Evolutionary conservation across 2,329 filamentous ascomycete species (phyloP).

Genomic region (Botrytis deweyae): DNA sequence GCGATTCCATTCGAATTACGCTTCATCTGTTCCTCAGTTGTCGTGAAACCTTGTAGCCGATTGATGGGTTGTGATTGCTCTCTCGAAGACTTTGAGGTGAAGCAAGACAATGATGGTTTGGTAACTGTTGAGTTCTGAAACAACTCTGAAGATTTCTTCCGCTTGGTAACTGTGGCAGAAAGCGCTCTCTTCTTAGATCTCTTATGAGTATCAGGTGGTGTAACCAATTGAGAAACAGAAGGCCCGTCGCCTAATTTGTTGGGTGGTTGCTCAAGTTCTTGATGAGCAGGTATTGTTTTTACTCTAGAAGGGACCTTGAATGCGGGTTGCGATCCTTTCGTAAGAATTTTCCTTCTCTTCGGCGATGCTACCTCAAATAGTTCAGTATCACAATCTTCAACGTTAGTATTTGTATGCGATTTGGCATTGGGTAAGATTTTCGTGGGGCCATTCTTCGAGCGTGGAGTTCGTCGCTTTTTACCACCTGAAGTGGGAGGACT

Average conservation of each 20-base stretch:
- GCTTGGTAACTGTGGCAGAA: slow-evolving; percentile 19
- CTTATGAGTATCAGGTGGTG: slow-evolving; percentile 26
- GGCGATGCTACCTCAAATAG: background rate
- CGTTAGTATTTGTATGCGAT: slow-evolving; percentile 21
- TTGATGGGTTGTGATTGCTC: slow-evolving; percentile 20
- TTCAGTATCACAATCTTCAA: background rate
- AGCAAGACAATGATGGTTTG: slow-evolving; percentile 25
- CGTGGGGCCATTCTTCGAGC: slow-evolving; percentile 20
- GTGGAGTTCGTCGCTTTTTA: slow-evolving; percentile 22
- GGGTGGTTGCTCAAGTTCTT: background rate
- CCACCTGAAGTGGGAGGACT: slow-evolving; percentile 9
- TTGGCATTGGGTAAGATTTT: slow-evolving; percentile 20
- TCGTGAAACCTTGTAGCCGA: slow-evolving; percentile 31
- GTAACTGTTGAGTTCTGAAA: slow-evolving; percentile 32
- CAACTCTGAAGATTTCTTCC: slow-evolving; percentile 20
- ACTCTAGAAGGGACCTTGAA: slow-evolving; percentile 17
- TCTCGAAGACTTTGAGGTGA: slow-evolving; percentile 18
- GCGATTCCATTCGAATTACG: slow-evolving; percentile 17
- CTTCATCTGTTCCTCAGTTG: slow-evolving; percentile 32
- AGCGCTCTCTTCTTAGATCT: slow-evolving; percentile 18
- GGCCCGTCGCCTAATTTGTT: background rate
- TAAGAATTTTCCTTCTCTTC: slow-evolving; percentile 11
- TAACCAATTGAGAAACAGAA: slow-evolving; percentile 23
- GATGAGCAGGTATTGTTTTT: background rate
- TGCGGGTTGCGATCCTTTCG: slow-evolving; percentile 4